Evolutionary conservation across 1,284 basidiomycete genomes (phyloP).

Genomic region (Mycena sp.): DNA sequence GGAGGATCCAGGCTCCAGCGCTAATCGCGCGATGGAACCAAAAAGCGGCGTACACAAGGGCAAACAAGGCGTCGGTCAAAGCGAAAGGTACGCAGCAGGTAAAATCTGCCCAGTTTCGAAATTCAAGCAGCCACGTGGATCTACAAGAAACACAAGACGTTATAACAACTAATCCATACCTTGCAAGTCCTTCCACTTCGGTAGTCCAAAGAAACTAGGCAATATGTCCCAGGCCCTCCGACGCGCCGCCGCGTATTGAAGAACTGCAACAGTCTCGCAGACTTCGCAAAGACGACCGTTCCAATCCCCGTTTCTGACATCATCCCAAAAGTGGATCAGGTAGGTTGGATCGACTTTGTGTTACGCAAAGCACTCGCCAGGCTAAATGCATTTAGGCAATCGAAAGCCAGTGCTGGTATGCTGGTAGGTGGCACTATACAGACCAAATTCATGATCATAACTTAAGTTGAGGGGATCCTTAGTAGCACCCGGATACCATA

Average conservation of each 20-base stretch:
- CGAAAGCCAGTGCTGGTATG: not conserved
- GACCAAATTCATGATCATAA: not conserved
- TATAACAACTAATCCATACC: not conserved
- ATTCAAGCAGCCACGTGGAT: too few relatives aligned
- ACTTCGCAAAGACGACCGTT: not conserved
- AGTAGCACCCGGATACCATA: not conserved
- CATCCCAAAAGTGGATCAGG: too few relatives aligned
- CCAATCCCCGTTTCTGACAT: too few relatives aligned
- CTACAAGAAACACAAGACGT: too few relatives aligned
- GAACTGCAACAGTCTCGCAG: not conserved
- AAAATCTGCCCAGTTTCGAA: too few relatives aligned
- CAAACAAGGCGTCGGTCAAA: not conserved
- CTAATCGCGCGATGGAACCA: not conserved
- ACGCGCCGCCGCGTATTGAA: not conserved
- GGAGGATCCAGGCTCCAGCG: not conserved
- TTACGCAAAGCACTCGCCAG: too few relatives aligned
- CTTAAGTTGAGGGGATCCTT: not conserved
- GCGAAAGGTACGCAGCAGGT: not conserved
- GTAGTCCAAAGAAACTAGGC: slow-evolving; percentile 15
- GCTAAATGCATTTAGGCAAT: not conserved
- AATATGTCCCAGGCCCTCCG: not conserved
- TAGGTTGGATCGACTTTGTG: too few relatives aligned
- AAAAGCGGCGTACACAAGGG: not conserved
- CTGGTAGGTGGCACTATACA: too few relatives aligned
- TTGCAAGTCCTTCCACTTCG: slow-evolving; percentile 14